A percentile compares a stretch with the other conserved stretches of the same genome.
Evolutionary conservation across 768 basidiomycete genomes (phyloP).

Genomic region (Sporobolomyces phaffii): DNA sequence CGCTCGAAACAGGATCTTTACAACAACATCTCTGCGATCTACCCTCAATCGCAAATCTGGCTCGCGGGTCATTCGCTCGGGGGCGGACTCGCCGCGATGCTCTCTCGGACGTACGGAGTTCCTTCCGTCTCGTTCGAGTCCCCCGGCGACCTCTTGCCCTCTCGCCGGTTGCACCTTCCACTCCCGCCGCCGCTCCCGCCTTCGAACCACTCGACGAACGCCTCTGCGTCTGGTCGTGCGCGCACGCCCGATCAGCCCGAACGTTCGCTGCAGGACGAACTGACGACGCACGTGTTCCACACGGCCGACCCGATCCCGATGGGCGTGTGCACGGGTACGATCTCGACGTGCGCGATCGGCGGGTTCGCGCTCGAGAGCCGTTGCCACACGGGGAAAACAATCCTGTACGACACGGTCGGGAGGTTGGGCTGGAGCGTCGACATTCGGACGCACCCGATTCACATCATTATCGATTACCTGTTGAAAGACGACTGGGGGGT

Average conservation of each 20-base stretch:
- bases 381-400: slow-evolving; percentile 81
- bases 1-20: slow-evolving; percentile 80
- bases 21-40: slow-evolving; percentile 84
- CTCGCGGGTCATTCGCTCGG: slow-evolving; percentile 73
- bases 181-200: slow-evolving; percentile 61
- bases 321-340: slow-evolving; percentile 68
- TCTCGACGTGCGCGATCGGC: slow-evolving; percentile 69
- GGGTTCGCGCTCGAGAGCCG: slow-evolving; percentile 80
- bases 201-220: neutral
- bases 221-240: no score
- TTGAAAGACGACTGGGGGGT: slow-evolving; percentile 39
- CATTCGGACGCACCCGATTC: slow-evolving; percentile 53
- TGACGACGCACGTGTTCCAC: slow-evolving; percentile 72
- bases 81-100: slow-evolving; percentile 72
- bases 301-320: slow-evolving; percentile 90
- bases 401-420: slow-evolving; percentile 78
- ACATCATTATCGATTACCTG: slow-evolving; percentile 36
- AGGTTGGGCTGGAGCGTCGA: slow-evolving; percentile 74
- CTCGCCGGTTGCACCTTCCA: slow-evolving; percentile 76
- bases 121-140: slow-evolving; percentile 88
- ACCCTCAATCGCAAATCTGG: slow-evolving; percentile 86
- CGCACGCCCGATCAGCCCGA: neutral
- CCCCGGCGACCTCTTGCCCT: slow-evolving; percentile 75
- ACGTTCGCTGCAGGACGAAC: slow-evolving; percentile 21
- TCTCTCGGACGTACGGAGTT: slow-evolving; percentile 84